Conservation (phyloP, 805 yeast species). For the Wickerhamiella azyma region DNA sequence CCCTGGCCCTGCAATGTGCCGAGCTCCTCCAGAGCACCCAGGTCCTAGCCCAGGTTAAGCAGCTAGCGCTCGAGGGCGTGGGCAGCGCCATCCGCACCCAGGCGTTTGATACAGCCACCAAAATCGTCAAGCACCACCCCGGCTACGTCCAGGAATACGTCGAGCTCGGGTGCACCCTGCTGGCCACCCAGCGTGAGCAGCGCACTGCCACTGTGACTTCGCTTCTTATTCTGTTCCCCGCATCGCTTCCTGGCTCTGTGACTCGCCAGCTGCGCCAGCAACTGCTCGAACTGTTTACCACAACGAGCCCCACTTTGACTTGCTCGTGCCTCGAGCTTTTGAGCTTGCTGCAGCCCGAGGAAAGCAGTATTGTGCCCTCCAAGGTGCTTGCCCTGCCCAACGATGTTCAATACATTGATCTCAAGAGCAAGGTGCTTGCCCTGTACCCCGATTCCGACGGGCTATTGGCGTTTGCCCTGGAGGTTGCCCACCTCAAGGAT, state of each 20-base stretch:
- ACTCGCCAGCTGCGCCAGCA: conserved; percentile 11
- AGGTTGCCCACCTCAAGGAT: conserved; percentile 39
- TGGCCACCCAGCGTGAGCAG: conserved; percentile 19
- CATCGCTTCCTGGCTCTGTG: conserved; percentile 23
- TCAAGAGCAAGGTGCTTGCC: conserved; percentile 2
- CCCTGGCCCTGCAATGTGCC: conserved; percentile 1
- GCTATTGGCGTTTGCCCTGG: conserved; percentile 23
- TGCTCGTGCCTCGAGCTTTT: conserved; percentile 6
- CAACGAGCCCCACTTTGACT: background rate
- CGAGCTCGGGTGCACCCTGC: conserved; percentile 37
- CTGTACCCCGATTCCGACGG: background rate
- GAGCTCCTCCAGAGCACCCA: background rate
- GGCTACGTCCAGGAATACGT: conserved; percentile 35
- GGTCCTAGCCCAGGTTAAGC: background rate
- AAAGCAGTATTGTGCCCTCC: background rate
- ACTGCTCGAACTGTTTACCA: background rate
- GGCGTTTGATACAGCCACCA: conserved; percentile 1
- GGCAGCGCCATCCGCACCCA: conserved; percentile 3
- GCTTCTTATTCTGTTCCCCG: conserved; percentile 25
- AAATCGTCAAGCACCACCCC: background rate
- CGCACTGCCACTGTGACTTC: conserved; percentile 8
- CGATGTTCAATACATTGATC: conserved; percentile 5
- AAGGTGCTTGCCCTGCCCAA: conserved; percentile 3
- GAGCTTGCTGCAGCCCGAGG: background rate
- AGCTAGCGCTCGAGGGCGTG: background rate